Evolutionary conservation across 116 monocot species (phyloP).

Genomic region (Trichopus zeylanicus): DNA sequence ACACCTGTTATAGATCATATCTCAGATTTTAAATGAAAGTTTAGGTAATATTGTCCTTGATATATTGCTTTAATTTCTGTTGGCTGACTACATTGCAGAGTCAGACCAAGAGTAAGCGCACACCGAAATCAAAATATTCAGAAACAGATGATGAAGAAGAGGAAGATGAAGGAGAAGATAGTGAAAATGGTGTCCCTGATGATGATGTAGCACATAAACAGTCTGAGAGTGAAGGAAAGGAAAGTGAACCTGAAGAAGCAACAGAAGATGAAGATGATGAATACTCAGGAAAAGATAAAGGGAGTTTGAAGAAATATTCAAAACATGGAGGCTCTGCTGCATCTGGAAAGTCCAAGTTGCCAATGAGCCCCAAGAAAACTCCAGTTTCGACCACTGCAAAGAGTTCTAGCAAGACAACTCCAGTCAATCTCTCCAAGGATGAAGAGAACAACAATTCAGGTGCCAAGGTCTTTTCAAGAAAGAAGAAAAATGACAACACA

Average conservation of each 20-base stretch:
- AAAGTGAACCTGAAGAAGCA: conserved; percentile 28
- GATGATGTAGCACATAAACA: conserved; percentile 27
- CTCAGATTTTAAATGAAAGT: too few relatives aligned
- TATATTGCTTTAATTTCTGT: background rate
- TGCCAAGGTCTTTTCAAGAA: conserved; percentile 50
- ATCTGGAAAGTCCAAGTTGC: conserved; percentile 19
- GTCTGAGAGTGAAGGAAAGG: conserved; percentile 29
- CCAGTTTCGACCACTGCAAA: conserved; percentile 8
- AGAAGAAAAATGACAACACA: conserved; percentile 28
- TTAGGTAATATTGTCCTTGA: too few relatives aligned
- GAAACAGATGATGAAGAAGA: conserved; percentile 40
- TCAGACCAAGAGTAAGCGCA: conserved; percentile 16
- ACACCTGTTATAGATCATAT: too few relatives aligned
- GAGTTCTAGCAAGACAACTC: conserved; percentile 17
- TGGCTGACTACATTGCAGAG: conserved; percentile 4
- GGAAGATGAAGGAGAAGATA: conserved; percentile 24
- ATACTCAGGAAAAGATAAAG: conserved; percentile 10
- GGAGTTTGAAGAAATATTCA: conserved; percentile 13
- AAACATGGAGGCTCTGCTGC: conserved; percentile 9
- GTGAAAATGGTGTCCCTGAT: conserved; percentile 18
- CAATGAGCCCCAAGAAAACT: conserved; percentile 9
- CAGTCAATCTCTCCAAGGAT: conserved; percentile 14
- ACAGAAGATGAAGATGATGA: conserved; percentile 23
- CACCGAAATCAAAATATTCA: conserved; percentile 10
- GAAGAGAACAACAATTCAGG: conserved; percentile 21